phyloP scores from a whole-genome alignment of 495 filamentous ascomycete genomes.

The Penicillium subrubescens region DNA sequence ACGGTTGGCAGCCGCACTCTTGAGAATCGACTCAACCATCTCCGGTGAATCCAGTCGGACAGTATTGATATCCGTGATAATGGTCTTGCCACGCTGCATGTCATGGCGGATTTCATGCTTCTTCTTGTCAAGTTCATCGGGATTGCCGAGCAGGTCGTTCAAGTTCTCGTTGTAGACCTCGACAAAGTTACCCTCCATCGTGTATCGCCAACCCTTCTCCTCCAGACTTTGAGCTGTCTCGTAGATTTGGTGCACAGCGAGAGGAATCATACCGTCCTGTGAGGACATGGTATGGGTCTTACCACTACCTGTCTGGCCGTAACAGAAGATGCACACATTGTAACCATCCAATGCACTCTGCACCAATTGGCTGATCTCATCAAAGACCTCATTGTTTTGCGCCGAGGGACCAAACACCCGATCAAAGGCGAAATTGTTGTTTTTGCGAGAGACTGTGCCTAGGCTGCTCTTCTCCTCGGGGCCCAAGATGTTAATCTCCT shows the following conservation, averaged over 20 bases:
- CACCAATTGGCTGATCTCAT: constrained; percentile 95
- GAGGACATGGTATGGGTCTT: constrained; percentile 98
- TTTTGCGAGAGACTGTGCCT: constrained; percentile 73
- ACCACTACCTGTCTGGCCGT: constrained; percentile 95
- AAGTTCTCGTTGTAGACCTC: constrained; percentile 99
- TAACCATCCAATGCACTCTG: constrained; percentile 96
- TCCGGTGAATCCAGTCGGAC: constrained; percentile 76
- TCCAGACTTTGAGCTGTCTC: constrained; percentile 76
- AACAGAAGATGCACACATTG: constrained; percentile 99
- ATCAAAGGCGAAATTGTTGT: constrained; percentile 87
- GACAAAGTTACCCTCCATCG: constrained; percentile 94
- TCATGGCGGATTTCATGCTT: constrained; percentile 94
- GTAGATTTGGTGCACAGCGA: constrained; percentile 90
- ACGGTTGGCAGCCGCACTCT: constrained; percentile 76
- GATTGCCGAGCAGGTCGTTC: constrained; percentile 83
- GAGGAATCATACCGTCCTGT: constrained; percentile 91
- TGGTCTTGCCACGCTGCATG: constrained; percentile 75
- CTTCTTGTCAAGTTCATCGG: constrained; percentile 77
- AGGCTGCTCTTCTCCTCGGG: constrained; percentile 82
- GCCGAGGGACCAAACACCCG: constrained; percentile 81
- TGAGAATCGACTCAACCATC: constrained; percentile 77
- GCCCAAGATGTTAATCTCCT: constrained; percentile 83
- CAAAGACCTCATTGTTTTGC: constrained; percentile 87
- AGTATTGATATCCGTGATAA: constrained; percentile 78
- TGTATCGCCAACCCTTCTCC: constrained; percentile 93